These are phyloP conservation scores for Colletotrichum endophyticum DNA, from an alignment of 2,329 filamentous ascomycete genomes.

Conservation along the genomic window DNA sequence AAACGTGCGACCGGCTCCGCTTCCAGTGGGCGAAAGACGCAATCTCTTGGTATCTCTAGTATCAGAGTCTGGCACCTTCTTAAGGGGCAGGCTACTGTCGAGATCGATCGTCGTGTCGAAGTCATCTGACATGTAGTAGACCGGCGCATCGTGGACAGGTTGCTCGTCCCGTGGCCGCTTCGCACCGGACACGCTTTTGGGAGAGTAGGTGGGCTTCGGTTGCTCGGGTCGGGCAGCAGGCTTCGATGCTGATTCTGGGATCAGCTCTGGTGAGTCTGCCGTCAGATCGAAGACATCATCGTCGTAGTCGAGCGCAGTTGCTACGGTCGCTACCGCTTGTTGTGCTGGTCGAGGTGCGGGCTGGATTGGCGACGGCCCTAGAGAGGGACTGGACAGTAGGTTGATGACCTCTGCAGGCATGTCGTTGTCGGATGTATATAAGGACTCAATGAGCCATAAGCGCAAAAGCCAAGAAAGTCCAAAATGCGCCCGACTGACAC, in stretches of 20 bases:
- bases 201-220: background rate
- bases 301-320: background rate
- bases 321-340: background rate
- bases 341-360: background rate
- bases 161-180: constrained; percentile 8
- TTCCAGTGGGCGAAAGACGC: constrained; percentile 24
- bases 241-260: background rate
- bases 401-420: constrained; percentile 41
- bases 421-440: background rate
- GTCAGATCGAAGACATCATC: constrained; percentile 25
- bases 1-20: background rate
- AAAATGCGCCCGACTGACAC: background rate
- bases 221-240: background rate
- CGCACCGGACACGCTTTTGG: background rate
- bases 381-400: constrained; percentile 35
- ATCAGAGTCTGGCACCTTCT: constrained; percentile 1
- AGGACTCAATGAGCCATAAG: background rate
- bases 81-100: constrained; percentile 21
- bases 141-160: constrained; percentile 4
- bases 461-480: background rate
- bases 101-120: constrained; percentile 46
- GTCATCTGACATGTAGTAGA: constrained; percentile 43
- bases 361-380: background rate
- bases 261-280: background rate
- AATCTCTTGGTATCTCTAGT: constrained; percentile 33